Evolutionary conservation across 306 rosid genomes (phyloP), one percentile per base, ranked within the genome.

Genomic region (Corylus avellana): DNA sequence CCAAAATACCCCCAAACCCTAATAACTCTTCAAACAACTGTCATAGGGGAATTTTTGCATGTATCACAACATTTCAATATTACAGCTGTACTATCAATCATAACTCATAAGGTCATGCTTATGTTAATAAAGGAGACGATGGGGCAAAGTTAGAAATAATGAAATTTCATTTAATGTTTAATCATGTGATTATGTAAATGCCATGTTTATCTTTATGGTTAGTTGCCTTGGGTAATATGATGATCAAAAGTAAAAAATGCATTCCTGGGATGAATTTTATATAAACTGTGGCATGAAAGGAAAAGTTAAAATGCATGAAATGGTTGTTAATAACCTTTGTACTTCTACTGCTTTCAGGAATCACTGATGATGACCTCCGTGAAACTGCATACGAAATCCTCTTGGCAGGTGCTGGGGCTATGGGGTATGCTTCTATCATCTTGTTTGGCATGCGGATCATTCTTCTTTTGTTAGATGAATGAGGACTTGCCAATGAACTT

Each of bases 351-450:
- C 81, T 79, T 81, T 74, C 74, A 95, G 99, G 98, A 42, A 75
- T 93, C 81, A 83, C 90, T 72, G 98, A 95, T 64, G 99, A 93
- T 75, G 99, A 93, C 74, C 92, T 95, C 73, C 92, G 97, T 72
- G 99, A 95, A 89, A 93, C 94, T 50, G 96, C 98, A 78, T 95
- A 90, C 54, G 99, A 95, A 83, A 57, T 95, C 79, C 97, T 95
- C 47, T 87, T 95, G 88, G 99, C 96, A 69, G 93, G 99, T 88
- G 99, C 99, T 81, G 99, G 99, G 77, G 97, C 99, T 76, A 85
- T 92, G 68, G 98, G 99, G 99, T 95, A 90, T 68, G 82, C 57
- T 80, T 37, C 66, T 74, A 42, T 77, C 64, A 68, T 74, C 54
- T 72, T 78, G 48, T 79, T 66, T 79, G 32, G 53, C 68, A 71